Evolutionary conservation across 176 grass and related monocot species (phyloP).

Genomic region (Carex pumila): DNA sequence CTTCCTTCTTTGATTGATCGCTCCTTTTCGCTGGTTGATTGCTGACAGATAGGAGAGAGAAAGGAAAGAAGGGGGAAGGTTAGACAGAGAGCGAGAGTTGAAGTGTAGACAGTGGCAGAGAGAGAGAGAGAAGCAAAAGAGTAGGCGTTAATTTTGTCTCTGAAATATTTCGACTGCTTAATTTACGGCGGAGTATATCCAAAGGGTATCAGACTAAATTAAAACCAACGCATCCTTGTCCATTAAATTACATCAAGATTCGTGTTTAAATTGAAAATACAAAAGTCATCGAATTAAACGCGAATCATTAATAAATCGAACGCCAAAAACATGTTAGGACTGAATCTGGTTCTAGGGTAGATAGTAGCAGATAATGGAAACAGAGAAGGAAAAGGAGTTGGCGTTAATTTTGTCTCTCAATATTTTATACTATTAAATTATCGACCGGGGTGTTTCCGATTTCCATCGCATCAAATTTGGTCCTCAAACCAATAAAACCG

Average conservation of each 20-base stretch:
- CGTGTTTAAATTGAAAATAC: no score
- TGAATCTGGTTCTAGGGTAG: no score
- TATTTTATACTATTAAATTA: background rate
- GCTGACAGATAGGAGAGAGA: background rate
- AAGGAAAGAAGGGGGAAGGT: background rate
- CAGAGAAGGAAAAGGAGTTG: background rate
- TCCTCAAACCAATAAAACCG: no score
- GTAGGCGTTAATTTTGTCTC: background rate
- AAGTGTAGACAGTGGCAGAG: background rate
- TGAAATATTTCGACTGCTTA: background rate
- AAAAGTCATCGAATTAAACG: no score
- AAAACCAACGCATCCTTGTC: no score
- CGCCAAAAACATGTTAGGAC: no score
- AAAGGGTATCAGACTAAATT: no score
- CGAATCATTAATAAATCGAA: no score
- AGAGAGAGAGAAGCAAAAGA: background rate
- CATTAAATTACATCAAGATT: no score
- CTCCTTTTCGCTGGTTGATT: background rate
- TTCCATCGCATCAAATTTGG: no score
- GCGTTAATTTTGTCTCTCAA: background rate
- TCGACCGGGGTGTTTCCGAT: no score
- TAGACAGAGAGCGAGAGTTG: background rate
- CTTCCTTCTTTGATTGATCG: background rate
- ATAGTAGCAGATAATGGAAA: no score
- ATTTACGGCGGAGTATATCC: background rate